phyloP scores from a whole-genome alignment of 331 rosid genomes.

The Stylosanthes scabra region DNA sequence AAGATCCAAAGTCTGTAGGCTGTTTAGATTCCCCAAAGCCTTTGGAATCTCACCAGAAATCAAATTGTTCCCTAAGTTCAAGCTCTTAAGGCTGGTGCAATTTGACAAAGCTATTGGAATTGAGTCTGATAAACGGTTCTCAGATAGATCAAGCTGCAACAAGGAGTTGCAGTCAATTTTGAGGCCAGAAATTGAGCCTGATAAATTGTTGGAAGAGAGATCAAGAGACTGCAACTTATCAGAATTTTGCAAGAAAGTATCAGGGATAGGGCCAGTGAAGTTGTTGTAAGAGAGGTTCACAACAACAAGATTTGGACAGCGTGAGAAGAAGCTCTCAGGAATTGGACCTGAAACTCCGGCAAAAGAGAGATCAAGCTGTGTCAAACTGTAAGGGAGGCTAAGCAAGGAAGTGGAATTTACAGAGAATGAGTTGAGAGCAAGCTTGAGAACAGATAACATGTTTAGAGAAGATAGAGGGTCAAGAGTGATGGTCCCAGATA shows the following conservation, averaged over 20 bases:
- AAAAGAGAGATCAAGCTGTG: conserved; percentile 81
- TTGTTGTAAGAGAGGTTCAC: conserved; percentile 81
- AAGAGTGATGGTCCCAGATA: conserved; percentile 61
- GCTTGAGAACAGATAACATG: conserved; percentile 69
- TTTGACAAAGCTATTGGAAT: conserved; percentile 75
- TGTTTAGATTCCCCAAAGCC: conserved; percentile 66
- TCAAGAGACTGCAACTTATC: conserved; percentile 76
- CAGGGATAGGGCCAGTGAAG: conserved; percentile 78
- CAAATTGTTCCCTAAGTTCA: conserved; percentile 62
- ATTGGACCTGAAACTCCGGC: conserved; percentile 65
- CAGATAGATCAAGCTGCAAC: conserved; percentile 72
- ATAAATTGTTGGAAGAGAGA: conserved; percentile 78
- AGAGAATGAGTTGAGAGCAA: conserved; percentile 63
- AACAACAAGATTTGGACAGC: conserved; percentile 74
- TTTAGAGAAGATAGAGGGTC: conserved; percentile 71
- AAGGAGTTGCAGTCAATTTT: conserved; percentile 68
- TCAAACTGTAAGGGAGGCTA: conserved; percentile 75
- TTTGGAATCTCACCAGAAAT: conserved; percentile 79
- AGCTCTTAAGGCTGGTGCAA: conserved; percentile 68
- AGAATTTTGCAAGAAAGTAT: conserved; percentile 55
- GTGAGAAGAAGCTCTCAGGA: conserved; percentile 71
- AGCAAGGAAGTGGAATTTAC: conserved; percentile 85
- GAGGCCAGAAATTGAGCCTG: conserved; percentile 75
- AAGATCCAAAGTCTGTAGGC: conserved; percentile 75
- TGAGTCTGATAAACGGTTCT: conserved; percentile 68